Base-by-base conservation (phyloP, 768 basidiomycete species). In the Boletus sp. region DNA sequence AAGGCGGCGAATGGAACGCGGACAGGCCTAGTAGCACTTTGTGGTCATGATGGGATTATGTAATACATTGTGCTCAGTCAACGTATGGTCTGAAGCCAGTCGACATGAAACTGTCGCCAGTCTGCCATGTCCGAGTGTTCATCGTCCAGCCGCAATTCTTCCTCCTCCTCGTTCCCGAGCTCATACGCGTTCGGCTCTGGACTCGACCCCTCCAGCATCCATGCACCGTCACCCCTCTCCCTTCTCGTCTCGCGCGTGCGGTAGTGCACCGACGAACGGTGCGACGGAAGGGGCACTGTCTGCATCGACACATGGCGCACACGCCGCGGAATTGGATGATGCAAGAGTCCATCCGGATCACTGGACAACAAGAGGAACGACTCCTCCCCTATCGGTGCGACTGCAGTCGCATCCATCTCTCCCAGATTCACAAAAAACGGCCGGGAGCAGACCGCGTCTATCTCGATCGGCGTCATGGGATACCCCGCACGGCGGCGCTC, bases 91-190 rank as follows among this genome's bases (percentile, higher is more conserved):
- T 43, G 55, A 3, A 72, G 47, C 58, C 80, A 70, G 45, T 81
- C 77, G 17, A 73, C 69, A 57, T 83, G 82, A 51, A 83, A 83
- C 63, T 82, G 76, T 5, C 81, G 75, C 82, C 82, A 84, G 64
- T 84, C 81, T 38, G 42, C 42, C 29, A 23, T 15, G 9, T 46
- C 49, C 23, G 15, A 17, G 14, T 13, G 38, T 38, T 52, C 64
- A 6, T 57, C 49, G 11, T 52, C 47, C 46, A 52, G 5, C 19
- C 53, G 34, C 3, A 29, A 15, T 5, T 78, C 41, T 7, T 9
- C 74, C 37, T 70, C 66, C 1, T 70, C 73, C 43, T 75, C 72
- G 55, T 66, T 66, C 49, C 62, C 69, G 13, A 60, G 56, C 39
- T 70, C 66, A 7, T 64, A 67, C 33, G 53, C 61, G 45, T 66